phyloP scores from a whole-genome alignment of 2,329 filamentous ascomycete species.

The Trichoderma sp. region DNA sequence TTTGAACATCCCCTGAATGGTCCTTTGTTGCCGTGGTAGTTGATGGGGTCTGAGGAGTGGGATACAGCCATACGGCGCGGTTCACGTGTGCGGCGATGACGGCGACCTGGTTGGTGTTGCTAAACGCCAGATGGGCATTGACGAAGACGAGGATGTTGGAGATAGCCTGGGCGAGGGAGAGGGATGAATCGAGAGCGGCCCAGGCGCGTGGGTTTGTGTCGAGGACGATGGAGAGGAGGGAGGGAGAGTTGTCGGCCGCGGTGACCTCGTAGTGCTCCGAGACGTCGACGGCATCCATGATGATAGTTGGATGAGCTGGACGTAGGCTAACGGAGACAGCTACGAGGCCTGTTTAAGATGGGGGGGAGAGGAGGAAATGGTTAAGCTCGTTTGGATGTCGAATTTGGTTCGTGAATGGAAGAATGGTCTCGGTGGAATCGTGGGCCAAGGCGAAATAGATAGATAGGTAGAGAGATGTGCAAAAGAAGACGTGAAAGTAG shows the following conservation, averaged over 20 bases:
- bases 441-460: neutral
- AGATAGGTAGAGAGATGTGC: neutral
- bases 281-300: constrained; percentile 55
- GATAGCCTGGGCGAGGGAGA: constrained; percentile 80
- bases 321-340: constrained; percentile 28
- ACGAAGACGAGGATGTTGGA: constrained; percentile 92
- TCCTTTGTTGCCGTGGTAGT: constrained; percentile 24
- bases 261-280: constrained; percentile 60
- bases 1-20: constrained; percentile 53
- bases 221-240: constrained; percentile 84
- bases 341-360: constrained; percentile 32
- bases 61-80: constrained; percentile 87
- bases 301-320: constrained; percentile 24
- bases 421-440: neutral
- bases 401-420: neutral
- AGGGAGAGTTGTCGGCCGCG: constrained; percentile 61
- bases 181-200: constrained; percentile 69
- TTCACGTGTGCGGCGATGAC: constrained; percentile 87
- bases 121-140: constrained; percentile 92
- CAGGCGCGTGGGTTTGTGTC: constrained; percentile 97
- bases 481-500: neutral
- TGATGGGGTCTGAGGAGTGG: constrained; percentile 40
- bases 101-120: constrained; percentile 88
- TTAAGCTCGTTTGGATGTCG: neutral
- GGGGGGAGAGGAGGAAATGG: neutral